Base-by-base conservation (phyloP, 306 rosid genomes). In the Cyamopsis tetragonoloba region DNA sequence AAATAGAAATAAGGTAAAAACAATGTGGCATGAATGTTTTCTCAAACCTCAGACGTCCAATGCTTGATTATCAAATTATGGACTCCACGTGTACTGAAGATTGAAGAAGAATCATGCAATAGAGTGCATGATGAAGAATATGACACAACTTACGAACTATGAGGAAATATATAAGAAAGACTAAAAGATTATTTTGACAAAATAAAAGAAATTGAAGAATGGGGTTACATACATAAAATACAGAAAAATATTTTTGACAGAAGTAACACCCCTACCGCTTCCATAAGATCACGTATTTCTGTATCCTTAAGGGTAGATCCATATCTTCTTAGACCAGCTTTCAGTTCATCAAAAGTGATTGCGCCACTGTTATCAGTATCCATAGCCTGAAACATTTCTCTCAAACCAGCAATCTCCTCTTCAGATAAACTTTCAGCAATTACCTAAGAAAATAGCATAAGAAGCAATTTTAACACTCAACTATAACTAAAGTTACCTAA, bases 341-440 rank as follows among this genome's bases (percentile, higher is more conserved):
- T 91, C 71, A 91, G 92, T 80, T 91, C 98, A 78, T 91, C 98
- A 68, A 91, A 91, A 62, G 98, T 91, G 70, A 91, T 91, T 50
- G 98, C 95, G 39, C 98, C 98, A 65, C 98, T 91, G 72, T 79
- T 85, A 80, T 91, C 98, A 20, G 98, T 91, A 82, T 91, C 98
- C 96, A 91, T 91, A 75, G 96, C 81, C 75, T 71, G 72, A 56
- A 91, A 91, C 96, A 91, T 89, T 73, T 91, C 98, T 77, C 87
- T 84, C 83, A 91, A 70, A 75, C 98, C 98, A 70, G 98, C 98
- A 79, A 91, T 91, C 86, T 91, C 98, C 77, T 91, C 98, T 75
- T 91, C 98, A 0, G 98, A 91, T 15, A 91, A 86, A 85, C 98
- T 91, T 82, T 91, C 98, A 38, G 98, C 98, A 66, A 91, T 91